Conservation (phyloP, 306 rosid genomes). For the Castanopsis chinensis region DNA sequence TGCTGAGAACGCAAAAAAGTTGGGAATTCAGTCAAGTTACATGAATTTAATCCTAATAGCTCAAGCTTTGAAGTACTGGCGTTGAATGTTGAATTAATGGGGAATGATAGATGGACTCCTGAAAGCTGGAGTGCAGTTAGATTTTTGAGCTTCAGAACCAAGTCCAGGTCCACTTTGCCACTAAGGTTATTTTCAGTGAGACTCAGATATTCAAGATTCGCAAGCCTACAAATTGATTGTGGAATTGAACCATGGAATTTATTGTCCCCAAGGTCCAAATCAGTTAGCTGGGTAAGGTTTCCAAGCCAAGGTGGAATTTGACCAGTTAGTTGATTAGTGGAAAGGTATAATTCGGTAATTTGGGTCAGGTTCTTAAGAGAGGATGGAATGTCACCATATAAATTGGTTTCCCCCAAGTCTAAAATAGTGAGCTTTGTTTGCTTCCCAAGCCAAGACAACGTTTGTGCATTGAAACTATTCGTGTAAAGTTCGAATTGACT, state of each 20-base stretch:
- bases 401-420: fast-evolving
- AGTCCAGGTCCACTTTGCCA: background rate
- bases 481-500: fast-evolving
- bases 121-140: fast-evolving
- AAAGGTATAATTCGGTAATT: no score
- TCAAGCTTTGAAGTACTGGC: fast-evolving
- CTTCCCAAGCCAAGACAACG: no score
- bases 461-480: no score
- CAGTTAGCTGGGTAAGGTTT: no score
- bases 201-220: fast-evolving
- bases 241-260: background rate
- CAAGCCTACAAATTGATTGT: background rate
- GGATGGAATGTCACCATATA: no score
- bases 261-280: fast-evolving
- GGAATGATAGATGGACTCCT: background rate
- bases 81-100: background rate
- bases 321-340: no score
- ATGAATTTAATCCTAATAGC: fast-evolving
- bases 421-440: no score
- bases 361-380: no score
- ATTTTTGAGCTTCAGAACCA: background rate
- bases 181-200: fast-evolving
- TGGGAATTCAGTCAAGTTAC: background rate
- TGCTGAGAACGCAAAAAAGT: background rate
- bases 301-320: no score